Evolutionary conservation across 73 alveolate genomes (phyloP).

Genomic region (Tetrahymena borealis): DNA sequence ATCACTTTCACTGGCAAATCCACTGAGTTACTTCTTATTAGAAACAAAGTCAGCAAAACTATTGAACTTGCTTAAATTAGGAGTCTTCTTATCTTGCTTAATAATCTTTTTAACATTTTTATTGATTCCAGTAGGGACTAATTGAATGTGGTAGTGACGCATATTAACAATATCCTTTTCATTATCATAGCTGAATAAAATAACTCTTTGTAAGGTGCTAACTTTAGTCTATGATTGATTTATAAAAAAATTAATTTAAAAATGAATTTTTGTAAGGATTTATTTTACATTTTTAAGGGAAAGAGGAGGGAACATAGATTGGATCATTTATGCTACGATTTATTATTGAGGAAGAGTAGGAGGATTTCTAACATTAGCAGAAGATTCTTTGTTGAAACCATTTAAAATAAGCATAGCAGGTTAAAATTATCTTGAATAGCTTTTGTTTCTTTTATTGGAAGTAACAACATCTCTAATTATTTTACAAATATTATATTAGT

Average conservation of each 20-base stretch:
- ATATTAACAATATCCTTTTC: slow-evolving; percentile 51
- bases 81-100: slow-evolving; percentile 49
- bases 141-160: slow-evolving; percentile 67
- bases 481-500: background rate
- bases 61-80: slow-evolving; percentile 64
- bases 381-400: slow-evolving; percentile 21
- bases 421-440: slow-evolving; percentile 40
- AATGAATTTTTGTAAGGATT: background rate
- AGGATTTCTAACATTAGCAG: slow-evolving; percentile 4
- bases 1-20: slow-evolving; percentile 63
- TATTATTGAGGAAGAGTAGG: slow-evolving; percentile 17
- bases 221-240: slow-evolving; percentile 5
- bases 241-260: background rate
- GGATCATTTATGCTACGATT: slow-evolving; percentile 31
- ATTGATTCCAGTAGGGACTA: slow-evolving; percentile 54
- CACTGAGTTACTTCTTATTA: slow-evolving; percentile 35
- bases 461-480: slow-evolving; percentile 32
- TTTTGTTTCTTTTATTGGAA: slow-evolving; percentile 51
- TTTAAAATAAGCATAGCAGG: slow-evolving; percentile 35
- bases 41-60: slow-evolving; percentile 60
- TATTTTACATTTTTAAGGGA: slow-evolving; percentile 26
- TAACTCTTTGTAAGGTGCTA: slow-evolving; percentile 62
- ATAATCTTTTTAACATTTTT: slow-evolving; percentile 66
- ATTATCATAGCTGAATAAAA: slow-evolving; percentile 51
- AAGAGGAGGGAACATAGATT: slow-evolving; percentile 35